These are phyloP conservation scores for Pseudogymnoascus sp. DNA, from an alignment of 2,329 filamentous ascomycete species.

Conservation along the genomic window DNA sequence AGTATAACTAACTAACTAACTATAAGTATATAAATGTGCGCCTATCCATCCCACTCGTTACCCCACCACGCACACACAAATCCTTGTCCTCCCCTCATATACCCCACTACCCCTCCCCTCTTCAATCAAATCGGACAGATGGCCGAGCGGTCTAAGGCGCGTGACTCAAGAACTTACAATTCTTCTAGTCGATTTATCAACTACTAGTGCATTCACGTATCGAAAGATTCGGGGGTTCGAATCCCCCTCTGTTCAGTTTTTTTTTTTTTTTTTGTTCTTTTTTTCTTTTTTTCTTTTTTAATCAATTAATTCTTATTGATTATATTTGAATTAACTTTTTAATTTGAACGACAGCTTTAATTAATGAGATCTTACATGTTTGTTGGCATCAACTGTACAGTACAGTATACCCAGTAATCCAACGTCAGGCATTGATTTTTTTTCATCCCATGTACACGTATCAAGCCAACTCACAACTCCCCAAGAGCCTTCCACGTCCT, in stretches of 20 bases:
- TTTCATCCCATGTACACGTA: not conserved
- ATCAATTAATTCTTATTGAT: not conserved
- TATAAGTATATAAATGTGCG: no score
- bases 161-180: slow-evolving; percentile 8
- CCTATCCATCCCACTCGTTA: no score
- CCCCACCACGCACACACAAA: no score
- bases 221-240: slow-evolving; percentile 10
- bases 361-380: not conserved
- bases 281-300: not conserved
- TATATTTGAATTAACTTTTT: not conserved
- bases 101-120: not conserved
- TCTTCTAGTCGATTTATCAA: slow-evolving; percentile 3
- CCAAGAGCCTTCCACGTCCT: no score
- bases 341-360: not conserved
- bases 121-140: slow-evolving; percentile 7
- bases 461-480: not conserved
- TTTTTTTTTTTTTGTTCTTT: not conserved
- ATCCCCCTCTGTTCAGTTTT: slow-evolving; percentile 7
- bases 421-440: not conserved
- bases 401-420: not conserved
- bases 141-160: slow-evolving; percentile 10
- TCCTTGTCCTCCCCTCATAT: not conserved
- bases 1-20: no score
- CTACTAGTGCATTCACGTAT: slow-evolving; percentile 6
- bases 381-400: not conserved